Percentiles rank a stretch among this genome's conserved stretches.
Conservation (phyloP, 2,329 filamentous ascomycete species). For the Triangularia setosa region DNA sequence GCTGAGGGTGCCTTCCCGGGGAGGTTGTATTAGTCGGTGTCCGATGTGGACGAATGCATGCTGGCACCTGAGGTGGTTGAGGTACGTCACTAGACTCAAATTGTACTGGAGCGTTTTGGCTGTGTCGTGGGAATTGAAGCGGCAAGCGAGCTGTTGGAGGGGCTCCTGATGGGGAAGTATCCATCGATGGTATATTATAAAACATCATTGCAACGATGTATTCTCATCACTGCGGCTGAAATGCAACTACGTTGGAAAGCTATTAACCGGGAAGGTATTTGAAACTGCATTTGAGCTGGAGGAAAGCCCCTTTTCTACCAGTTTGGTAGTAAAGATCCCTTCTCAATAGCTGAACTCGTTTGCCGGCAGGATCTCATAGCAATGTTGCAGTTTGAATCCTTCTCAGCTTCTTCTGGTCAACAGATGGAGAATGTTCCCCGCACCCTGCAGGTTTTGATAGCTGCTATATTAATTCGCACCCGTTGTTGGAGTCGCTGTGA, state of each 20-base stretch:
- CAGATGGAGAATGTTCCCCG: not conserved
- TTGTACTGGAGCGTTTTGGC: no score
- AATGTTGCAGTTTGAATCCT: not conserved
- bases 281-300: no score
- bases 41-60: not conserved
- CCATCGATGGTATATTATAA: not conserved
- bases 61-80: no score
- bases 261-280: no score
- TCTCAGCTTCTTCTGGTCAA: slow-evolving; percentile 1
- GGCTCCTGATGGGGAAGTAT: not conserved
- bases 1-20: slow-evolving; percentile 24
- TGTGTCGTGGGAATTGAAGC: not conserved
- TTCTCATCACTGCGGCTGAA: no score
- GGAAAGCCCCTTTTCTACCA: no score
- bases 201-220: no score
- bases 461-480: not conserved
- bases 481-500: not conserved
- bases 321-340: not conserved
- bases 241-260: no score
- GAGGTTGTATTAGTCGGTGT: slow-evolving; percentile 10
- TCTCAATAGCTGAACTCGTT: not conserved
- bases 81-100: no score
- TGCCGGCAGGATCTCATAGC: not conserved
- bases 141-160: not conserved
- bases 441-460: not conserved